Conservation (phyloP, 441 rosid genomes). For the Gossypium lobatum region DNA sequence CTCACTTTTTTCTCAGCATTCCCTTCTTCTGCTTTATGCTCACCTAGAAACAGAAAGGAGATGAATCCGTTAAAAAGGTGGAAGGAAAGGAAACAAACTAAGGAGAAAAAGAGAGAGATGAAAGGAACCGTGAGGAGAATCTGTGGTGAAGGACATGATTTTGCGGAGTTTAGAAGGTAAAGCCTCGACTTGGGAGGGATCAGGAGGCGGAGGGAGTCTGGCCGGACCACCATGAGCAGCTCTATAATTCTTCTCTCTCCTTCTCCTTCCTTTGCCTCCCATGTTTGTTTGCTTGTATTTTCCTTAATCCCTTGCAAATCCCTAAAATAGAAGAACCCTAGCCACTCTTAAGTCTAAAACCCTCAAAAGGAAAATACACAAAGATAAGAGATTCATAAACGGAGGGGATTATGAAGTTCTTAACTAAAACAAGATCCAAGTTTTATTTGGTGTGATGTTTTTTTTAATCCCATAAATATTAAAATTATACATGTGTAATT, state of each 20-base stretch:
- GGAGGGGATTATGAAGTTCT: no score
- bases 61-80: not conserved
- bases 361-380: no score
- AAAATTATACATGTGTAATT: no score
- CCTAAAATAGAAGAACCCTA: no score
- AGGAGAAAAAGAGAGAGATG: not conserved
- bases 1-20: constrained; percentile 16
- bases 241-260: constrained; percentile 76
- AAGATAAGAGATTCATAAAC: no score
- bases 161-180: constrained; percentile 77
- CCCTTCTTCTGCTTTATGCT: constrained; percentile 19
- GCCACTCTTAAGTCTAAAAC: no score
- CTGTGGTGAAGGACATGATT: constrained; percentile 52
- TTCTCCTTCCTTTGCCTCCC: constrained; percentile 76
- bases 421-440: no score
- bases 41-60: constrained; percentile 15
- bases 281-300: constrained; percentile 22
- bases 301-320: not conserved
- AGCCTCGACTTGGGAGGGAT: constrained; percentile 58
- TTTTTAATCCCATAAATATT: no score
- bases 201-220: constrained; percentile 79
- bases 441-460: no score
- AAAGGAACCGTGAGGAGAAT: constrained; percentile 18
- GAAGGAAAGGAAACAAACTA: not conserved
- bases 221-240: constrained; percentile 71